Evolutionary conservation across 2,329 filamentous ascomycete species (phyloP), one percentile per base, ranked within the genome.

Genomic region (Cladosporium sp.): DNA sequence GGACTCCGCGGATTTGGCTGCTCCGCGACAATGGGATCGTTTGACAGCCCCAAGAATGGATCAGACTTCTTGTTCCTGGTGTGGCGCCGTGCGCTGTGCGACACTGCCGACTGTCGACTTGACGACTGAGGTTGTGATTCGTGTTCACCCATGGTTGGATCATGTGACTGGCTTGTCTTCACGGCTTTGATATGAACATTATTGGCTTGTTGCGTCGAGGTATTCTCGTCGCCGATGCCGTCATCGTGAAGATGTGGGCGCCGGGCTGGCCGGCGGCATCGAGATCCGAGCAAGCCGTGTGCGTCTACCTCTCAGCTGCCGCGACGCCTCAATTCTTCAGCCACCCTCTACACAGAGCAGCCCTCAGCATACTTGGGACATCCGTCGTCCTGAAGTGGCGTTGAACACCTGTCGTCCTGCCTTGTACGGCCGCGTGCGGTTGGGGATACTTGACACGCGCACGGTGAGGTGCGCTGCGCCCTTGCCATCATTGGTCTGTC

Each of bases 21-120:
- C 22, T 58, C 59, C 39, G 63, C 45, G 24, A 57, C 49, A 56
- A 61, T 66, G 60, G 64, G 34, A 32, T 66, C 64, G 62, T 68
- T 65, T 62, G 63, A 57, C 60, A 68, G 54, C 22, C 65, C 63
- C 59, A 67, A 55, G 54, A 70, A 70, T 34, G 66, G 66, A 61
- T 68, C 65, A 17, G 55, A 60, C 55, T 60, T 68, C 65, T 63
- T 67, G 60, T 61, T 62, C 60, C 64, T 60, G 42, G 58, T 53
- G 49, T 54, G 56, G 39, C 42, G 58, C 49, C 34, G 32, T 20
- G 36, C 52, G 52, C 17, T 39, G 52, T 55, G 52, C 52, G 52
- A 55, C 52, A 17, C 40, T 44, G 51, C n/a, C 20, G 52, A 28
- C 19, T 47, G 28, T 7, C 25, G 39, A 20, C 40, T 40, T 35